These are phyloP conservation scores for Mycena sanguinolenta DNA, from an alignment of 768 basidiomycete species.

Conservation along the genomic window DNA sequence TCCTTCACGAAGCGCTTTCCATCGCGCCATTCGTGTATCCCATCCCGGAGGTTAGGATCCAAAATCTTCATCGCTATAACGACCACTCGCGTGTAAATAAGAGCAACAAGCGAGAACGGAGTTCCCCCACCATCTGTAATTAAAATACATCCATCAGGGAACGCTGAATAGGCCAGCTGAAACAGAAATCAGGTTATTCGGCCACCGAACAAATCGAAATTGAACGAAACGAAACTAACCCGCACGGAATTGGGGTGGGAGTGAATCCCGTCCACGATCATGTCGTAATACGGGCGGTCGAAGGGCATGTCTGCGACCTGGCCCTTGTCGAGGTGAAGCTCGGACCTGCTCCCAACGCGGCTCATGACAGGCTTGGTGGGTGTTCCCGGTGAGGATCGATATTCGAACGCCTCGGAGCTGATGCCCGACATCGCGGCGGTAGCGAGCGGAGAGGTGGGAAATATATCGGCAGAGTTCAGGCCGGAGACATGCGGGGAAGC, in stretches of 20 bases:
- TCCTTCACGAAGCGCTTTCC: constrained; percentile 85
- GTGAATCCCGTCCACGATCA: constrained; percentile 94
- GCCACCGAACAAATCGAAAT: neutral
- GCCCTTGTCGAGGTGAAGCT: constrained; percentile 62
- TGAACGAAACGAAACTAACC: constrained; percentile 57
- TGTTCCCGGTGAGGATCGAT: constrained; percentile 42
- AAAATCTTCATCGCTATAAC: constrained; percentile 83
- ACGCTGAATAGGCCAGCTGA: constrained; percentile 86
- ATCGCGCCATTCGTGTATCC: constrained; percentile 90
- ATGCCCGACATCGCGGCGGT: constrained; percentile 20
- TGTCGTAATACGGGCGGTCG: constrained; percentile 84
- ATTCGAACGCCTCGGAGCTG: constrained; percentile 74
- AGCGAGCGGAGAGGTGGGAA: constrained; percentile 16
- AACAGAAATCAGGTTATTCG: neutral
- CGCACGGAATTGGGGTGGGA: constrained; percentile 92
- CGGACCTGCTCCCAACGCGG: constrained; percentile 47
- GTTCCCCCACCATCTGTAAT: constrained; percentile 84
- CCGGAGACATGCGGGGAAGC: constrained; percentile 75
- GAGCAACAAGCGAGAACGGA: neutral
- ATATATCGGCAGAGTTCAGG: constrained; percentile 43
- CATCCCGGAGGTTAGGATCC: constrained; percentile 87
- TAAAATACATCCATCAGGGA: constrained; percentile 88
- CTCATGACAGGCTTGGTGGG: constrained; percentile 25
- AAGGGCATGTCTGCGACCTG: constrained; percentile 67
- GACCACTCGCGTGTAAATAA: neutral